Conservation (phyloP, 164 flowering plant genomes). For the Pachysandra terminalis region DNA sequence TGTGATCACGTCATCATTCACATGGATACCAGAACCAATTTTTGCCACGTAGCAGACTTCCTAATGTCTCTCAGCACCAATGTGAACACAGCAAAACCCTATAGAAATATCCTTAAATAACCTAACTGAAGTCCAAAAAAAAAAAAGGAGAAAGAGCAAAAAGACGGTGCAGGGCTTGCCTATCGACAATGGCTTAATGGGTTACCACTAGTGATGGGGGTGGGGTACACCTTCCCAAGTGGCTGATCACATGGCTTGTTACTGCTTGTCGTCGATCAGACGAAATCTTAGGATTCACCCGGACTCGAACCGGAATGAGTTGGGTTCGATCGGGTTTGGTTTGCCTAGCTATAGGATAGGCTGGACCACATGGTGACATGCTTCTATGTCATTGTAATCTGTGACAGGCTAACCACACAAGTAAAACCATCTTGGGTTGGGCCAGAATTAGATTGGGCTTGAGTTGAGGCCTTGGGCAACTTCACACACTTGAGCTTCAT, state of each 20-base stretch:
- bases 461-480: too few relatives aligned
- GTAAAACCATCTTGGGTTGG: too few relatives aligned
- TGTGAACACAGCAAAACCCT: conserved; percentile 1
- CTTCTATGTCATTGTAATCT: too few relatives aligned
- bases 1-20: conserved; percentile 23
- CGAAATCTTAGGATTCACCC: too few relatives aligned
- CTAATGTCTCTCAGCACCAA: conserved; percentile 12
- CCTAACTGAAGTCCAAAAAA: neutral
- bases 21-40: conserved; percentile 2
- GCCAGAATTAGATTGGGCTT: too few relatives aligned
- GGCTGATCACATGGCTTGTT: neutral
- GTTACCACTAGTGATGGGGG: neutral
- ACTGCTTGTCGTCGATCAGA: too few relatives aligned
- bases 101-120: neutral
- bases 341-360: too few relatives aligned
- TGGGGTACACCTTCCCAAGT: neutral
- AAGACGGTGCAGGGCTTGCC: neutral
- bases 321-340: too few relatives aligned
- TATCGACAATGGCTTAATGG: neutral
- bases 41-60: neutral
- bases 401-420: too few relatives aligned
- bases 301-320: too few relatives aligned
- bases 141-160: neutral
- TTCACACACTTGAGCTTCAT: too few relatives aligned
- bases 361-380: too few relatives aligned